Conservation (phyloP, 345 rosid species). For the Streptanthus diversifolius region DNA sequence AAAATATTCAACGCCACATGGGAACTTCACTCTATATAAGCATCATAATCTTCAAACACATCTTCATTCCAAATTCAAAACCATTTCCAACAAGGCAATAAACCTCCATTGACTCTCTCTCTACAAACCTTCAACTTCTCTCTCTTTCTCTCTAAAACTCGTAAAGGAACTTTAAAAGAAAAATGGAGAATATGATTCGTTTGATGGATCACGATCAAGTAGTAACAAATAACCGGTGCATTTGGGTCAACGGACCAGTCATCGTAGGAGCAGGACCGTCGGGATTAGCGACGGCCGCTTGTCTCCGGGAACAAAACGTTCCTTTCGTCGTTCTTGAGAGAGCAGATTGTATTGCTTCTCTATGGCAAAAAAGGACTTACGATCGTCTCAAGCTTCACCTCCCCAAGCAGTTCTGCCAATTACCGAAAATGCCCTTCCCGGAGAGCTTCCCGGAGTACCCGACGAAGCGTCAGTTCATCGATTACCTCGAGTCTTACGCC, state of each 20-base stretch:
- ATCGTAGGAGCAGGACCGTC: conserved; percentile 90
- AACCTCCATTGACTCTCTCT: conserved; percentile 6
- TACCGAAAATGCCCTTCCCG: conserved; percentile 78
- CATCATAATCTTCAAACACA: not conserved
- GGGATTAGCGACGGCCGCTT: conserved; percentile 75
- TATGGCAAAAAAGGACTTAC: conserved; percentile 77
- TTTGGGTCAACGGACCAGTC: conserved; percentile 72
- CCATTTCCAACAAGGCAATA: not conserved
- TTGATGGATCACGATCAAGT: conserved; percentile 43
- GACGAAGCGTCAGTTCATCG: conserved; percentile 57
- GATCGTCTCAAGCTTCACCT: conserved; percentile 86
- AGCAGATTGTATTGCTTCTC: conserved; percentile 81
- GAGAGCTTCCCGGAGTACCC: conserved; percentile 76
- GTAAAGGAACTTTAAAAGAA: not conserved
- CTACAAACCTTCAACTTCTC: not conserved
- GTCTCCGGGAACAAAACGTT: conserved; percentile 64
- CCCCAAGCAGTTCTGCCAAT: conserved; percentile 77
- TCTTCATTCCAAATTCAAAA: conserved; percentile 29
- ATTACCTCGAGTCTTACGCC: conserved; percentile 72
- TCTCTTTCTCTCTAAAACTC: not conserved
- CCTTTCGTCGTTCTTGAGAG: conserved; percentile 73
- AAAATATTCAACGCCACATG: conserved; percentile 30
- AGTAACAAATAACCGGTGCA: conserved; percentile 43
- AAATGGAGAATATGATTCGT: conserved; percentile 47
- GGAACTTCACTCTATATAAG: conserved; percentile 25